Base-by-base conservation (phyloP, 23 red algal species). In the Gracilaria vermiculophylla region DNA sequence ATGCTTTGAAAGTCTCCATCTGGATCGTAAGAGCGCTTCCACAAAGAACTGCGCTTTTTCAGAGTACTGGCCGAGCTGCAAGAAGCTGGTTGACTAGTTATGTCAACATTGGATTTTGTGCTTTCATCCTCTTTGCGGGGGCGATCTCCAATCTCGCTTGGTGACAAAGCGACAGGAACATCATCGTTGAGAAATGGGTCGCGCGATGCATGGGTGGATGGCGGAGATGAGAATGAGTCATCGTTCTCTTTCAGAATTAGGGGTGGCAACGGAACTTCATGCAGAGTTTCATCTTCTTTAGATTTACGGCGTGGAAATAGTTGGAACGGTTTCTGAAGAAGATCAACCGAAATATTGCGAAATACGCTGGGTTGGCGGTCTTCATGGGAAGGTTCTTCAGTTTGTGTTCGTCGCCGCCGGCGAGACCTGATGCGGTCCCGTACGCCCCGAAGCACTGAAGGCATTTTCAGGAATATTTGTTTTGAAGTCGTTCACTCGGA, bases 171-270 rank as follows among this genome's bases (percentile, higher is more conserved):
- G 20, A 88, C 69, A 25, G 84, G 84, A 6, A 88, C 66, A 39
- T 88, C 87, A 34, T 91, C 87, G 50, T 91, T 91, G 23, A 91
- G 64, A 75, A 91, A 91, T 21, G 87, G 87, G 51, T 91, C 87
- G 23, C 60, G 51, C 20, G 73, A 80, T 23, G 87, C 87, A 81
- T 91, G 87, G 14, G 87, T 91, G 32, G 56, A 69, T 14, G 87
- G 75, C 47, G 72, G 23, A 2, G 75, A 81, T 39, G 87, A 91
- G 60, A 91, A 91, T 3, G 74, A 80, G 44, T 91, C 87, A n/a
- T 91, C 87, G 49, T 91, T 81, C 33, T 72, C 75, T 53, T 44
- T 49, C 15, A 39, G 69, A 56, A 37, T 23, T 39, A 70, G 12
- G 7, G 66, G 41, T 33, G 36, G 34, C 21, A 51, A 32, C 28